Conservation (phyloP, 495 filamentous ascomycete species). For the Cercophora newfieldiana region DNA sequence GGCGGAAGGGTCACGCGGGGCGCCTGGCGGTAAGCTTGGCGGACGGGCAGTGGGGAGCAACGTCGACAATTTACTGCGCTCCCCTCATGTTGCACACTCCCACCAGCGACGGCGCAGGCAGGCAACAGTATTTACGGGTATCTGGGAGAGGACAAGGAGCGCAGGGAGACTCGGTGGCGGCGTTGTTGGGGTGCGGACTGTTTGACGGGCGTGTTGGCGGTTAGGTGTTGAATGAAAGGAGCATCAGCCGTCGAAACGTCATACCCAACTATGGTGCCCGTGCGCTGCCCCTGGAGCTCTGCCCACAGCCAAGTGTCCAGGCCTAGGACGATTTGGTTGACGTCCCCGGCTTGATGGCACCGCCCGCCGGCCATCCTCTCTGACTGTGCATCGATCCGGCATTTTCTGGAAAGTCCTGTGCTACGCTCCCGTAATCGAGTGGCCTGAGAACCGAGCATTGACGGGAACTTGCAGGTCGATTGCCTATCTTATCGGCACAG, state of each 20-base stretch:
- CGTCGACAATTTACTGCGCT: conserved; percentile 4
- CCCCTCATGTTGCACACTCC: conserved; percentile 16
- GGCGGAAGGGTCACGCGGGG: conserved; percentile 16
- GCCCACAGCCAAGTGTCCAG: background rate
- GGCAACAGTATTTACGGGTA: background rate
- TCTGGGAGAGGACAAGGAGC: background rate
- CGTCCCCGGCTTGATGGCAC: background rate
- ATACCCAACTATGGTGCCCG: too few species aligned
- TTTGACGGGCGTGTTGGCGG: background rate
- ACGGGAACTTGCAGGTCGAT: background rate
- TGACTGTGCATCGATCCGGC: background rate
- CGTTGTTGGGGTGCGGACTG: background rate
- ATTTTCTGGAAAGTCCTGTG: conserved; percentile 6
- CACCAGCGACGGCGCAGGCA: background rate
- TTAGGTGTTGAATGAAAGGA: conserved; percentile 15
- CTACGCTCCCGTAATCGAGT: background rate
- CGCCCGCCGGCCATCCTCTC: background rate
- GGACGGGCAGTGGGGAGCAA: background rate
- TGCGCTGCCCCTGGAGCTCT: background rate
- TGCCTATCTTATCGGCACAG: conserved; percentile 6
- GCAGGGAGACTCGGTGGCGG: background rate
- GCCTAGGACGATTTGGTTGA: too few species aligned
- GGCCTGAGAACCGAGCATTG: background rate
- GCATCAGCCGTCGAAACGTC: conserved; percentile 14
- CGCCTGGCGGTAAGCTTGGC: background rate